A percentile compares a stretch with the other conserved stretches of the same genome.
phyloP scores from a whole-genome alignment of 1,139 yeast species.

The Zygoascus hellenicus region DNA sequence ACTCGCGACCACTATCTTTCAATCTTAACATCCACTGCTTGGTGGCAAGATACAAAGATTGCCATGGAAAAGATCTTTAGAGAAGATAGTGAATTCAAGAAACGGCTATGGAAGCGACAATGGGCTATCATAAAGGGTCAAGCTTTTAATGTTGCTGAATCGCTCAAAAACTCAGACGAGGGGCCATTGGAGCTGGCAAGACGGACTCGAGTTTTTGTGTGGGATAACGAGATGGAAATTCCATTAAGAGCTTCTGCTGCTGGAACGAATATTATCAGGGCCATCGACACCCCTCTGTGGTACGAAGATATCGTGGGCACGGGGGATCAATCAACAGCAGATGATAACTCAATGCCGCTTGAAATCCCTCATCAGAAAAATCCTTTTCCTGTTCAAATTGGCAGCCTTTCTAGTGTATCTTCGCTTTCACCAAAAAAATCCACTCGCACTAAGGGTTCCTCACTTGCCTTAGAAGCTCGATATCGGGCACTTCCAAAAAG shows the following conservation, averaged over 20 bases:
- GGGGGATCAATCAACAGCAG: no score
- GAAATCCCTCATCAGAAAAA: no score
- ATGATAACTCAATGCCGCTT: no score
- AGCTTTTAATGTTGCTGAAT: conserved; percentile 69
- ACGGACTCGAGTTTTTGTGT: conserved; percentile 50
- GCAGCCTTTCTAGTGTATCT: neutral
- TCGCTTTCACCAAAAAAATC: conserved; percentile 8
- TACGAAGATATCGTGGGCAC: neutral
- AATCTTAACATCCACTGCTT: conserved; percentile 50
- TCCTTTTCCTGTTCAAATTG: neutral
- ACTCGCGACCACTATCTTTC: conserved; percentile 57
- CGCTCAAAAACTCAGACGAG: conserved; percentile 49
- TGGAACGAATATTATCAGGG: conserved; percentile 16
- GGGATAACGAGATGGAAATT: conserved; percentile 58
- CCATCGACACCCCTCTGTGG: conserved; percentile 23
- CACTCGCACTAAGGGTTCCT: conserved; percentile 20
- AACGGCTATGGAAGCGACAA: conserved; percentile 62
- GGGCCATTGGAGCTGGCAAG: conserved; percentile 67
- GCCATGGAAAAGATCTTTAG: conserved; percentile 46
- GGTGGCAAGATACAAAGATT: conserved; percentile 65
- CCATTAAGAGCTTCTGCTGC: conserved; percentile 41
- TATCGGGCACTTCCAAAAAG: conserved; percentile 21
- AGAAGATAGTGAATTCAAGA: conserved; percentile 57
- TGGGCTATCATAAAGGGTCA: conserved; percentile 73
- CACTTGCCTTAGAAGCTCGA: conserved; percentile 24